Evolutionary conservation across 192 early-diverging fungal species (phyloP).

Genomic region (Dissophora ornata): DNA sequence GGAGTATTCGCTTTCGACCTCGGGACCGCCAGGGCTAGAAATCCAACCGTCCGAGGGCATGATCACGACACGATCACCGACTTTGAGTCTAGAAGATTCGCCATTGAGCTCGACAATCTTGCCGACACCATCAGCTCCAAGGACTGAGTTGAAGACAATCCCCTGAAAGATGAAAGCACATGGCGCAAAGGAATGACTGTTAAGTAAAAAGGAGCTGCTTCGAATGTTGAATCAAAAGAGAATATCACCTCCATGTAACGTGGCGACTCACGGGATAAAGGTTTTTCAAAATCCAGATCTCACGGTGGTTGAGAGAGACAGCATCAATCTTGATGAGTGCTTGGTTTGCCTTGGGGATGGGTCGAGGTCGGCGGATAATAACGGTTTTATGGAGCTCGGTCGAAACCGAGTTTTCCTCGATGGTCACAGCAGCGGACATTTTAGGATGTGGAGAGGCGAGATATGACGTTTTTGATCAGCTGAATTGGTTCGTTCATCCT

Average conservation of each 20-base stretch:
- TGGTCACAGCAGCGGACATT: too few relatives aligned
- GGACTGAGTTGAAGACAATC: slow-evolving; percentile 60
- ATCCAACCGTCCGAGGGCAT: slow-evolving; percentile 71
- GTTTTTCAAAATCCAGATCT: slow-evolving; percentile 59
- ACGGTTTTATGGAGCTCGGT: too few relatives aligned
- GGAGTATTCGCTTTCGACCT: slow-evolving; percentile 55
- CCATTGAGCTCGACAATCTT: slow-evolving; percentile 47
- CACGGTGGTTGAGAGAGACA: slow-evolving; percentile 45
- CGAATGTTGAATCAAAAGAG: too few relatives aligned
- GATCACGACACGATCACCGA: slow-evolving; percentile 60
- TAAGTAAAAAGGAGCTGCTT: not conserved
- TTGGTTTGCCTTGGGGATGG: slow-evolving; percentile 23
- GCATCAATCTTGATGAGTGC: slow-evolving; percentile 32
- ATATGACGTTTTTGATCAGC: too few relatives aligned
- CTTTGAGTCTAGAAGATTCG: slow-evolving; percentile 12
- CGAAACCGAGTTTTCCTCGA: too few relatives aligned
- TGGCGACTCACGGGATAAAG: slow-evolving; percentile 60
- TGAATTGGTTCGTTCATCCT: too few relatives aligned
- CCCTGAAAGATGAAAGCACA: slow-evolving; percentile 14
- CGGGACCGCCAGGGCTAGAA: slow-evolving; percentile 61
- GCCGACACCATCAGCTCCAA: slow-evolving; percentile 70
- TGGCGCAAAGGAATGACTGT: too few relatives aligned
- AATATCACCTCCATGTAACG: too few relatives aligned
- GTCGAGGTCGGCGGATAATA: too few relatives aligned
- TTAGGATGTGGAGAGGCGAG: too few relatives aligned